These are phyloP conservation scores for Licmophora abbreviata DNA, from an alignment of 108 stramenopile species.

Conservation along the genomic window DNA sequence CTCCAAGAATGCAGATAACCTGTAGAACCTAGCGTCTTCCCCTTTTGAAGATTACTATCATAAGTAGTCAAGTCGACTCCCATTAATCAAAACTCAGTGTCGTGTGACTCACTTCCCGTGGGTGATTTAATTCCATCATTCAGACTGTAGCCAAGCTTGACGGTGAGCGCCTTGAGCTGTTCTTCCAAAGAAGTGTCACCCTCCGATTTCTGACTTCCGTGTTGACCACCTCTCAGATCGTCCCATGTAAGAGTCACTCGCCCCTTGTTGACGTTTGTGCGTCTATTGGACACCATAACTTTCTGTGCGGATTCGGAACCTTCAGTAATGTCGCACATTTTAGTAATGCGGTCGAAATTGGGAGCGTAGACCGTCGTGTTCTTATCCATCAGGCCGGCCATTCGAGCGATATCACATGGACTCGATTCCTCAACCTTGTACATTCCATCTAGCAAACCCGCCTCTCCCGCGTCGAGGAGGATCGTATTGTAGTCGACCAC, in stretches of 20 bases:
- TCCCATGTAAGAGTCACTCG: slow-evolving; percentile 28
- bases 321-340: slow-evolving; percentile 12
- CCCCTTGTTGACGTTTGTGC: slow-evolving; percentile 19
- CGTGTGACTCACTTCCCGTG: too few species aligned
- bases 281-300: slow-evolving; percentile 15
- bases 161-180: too few species aligned
- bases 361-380: slow-evolving; percentile 36
- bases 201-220: slow-evolving; percentile 28
- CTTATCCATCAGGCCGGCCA: slow-evolving; percentile 31
- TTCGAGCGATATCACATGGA: slow-evolving; percentile 32
- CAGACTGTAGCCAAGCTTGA: too few species aligned
- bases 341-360: slow-evolving; percentile 17
- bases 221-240: slow-evolving; percentile 37
- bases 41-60: too few species aligned
- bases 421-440: slow-evolving; percentile 30
- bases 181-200: too few species aligned
- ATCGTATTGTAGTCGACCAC: slow-evolving; percentile 25
- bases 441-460: slow-evolving; percentile 21
- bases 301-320: slow-evolving; percentile 4
- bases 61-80: too few species aligned
- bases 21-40: too few species aligned
- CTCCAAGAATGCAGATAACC: slow-evolving; percentile 30
- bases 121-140: too few species aligned
- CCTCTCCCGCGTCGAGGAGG: slow-evolving; percentile 17
- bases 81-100: too few species aligned